Evolutionary conservation across 495 filamentous ascomycete genomes (phyloP), one percentile per base, ranked within the genome.

Genomic region (Rostrohypoxylon terebratum): DNA sequence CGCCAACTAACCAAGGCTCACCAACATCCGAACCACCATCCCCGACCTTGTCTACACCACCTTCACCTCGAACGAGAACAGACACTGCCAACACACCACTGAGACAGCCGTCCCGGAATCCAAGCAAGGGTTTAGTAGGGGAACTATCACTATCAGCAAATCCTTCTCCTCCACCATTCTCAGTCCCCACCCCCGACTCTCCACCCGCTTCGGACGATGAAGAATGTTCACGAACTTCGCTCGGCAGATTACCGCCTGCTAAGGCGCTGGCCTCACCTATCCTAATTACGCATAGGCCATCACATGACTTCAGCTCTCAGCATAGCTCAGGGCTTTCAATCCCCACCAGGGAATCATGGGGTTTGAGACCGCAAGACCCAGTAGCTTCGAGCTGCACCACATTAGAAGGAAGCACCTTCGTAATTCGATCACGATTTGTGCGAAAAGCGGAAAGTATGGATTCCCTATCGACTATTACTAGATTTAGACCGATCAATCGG

Each of bases 341-440:
- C 1, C 33, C 55, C n/a, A 14, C 1, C 57, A 38, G 71, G 25
- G 74, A 75, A 67, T 78, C 75, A 36, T 77, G 73, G 73, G 74
- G 71, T 28, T 66, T 28, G 3, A 66, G 66, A 28, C n/a, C 20
- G 8, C 45, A 66, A 38, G 76, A 78, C 57, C 71, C 66, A 13
- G 20, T 25, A n/a, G 5, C 42, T 18, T 13, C 61, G 13, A n/a
- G n/a, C 10, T 23, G n/a, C n/a, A 16, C 20, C 42, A 14, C 31
- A 4, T 14, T 36, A 20, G 57, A 54, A 18, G 65, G 63, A 53
- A 40, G n/a, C 28, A 33, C 38, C 40, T 66, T 18, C 40, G 45
- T 20, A 40, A 40, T 28, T 40, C 23, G 4, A 33, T 57, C 58
- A 20, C 63, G 11, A 36, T 69, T 28, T 60, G 48, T 77, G 72